Evolutionary conservation across 352 stramenopile genomes (phyloP).

Genomic region (Phytophthora palmivora): DNA sequence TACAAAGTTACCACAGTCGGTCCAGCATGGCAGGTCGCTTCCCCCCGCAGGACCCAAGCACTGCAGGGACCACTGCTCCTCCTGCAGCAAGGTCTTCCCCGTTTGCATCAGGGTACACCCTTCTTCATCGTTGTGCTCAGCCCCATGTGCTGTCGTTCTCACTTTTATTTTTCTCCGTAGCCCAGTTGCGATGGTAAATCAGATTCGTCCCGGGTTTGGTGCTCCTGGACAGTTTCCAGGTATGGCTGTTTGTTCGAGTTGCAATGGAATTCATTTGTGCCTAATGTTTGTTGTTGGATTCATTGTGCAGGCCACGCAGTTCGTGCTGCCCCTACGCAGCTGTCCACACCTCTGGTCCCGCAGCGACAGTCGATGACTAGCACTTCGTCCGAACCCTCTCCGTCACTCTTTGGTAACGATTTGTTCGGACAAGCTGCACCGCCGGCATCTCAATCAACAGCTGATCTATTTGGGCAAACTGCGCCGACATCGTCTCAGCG

Average conservation of each 20-base stretch:
- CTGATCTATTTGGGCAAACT: constrained; percentile 27
- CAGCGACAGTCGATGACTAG: constrained; percentile 38
- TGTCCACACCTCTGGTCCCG: constrained; percentile 64
- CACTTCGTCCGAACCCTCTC: constrained; percentile 15
- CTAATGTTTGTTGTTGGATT: constrained; percentile 4
- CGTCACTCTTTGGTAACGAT: constrained; percentile 25
- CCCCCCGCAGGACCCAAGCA: constrained; percentile 19
- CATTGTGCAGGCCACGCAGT: constrained; percentile 42
- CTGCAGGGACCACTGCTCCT: constrained; percentile 1
- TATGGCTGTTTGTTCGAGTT: neutral
- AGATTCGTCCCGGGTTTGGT: constrained; percentile 37
- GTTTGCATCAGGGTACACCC: constrained; percentile 37
- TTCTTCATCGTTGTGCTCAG: neutral
- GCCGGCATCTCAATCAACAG: constrained; percentile 6
- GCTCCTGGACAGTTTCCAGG: constrained; percentile 35
- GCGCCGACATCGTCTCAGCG: constrained; percentile 5
- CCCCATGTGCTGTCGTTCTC: neutral
- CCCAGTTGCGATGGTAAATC: constrained; percentile 51
- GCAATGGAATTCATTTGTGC: neutral
- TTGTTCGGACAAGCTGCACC: constrained; percentile 30
- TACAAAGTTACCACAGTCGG: neutral
- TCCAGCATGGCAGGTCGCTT: constrained; percentile 25
- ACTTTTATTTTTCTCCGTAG: constrained; percentile 17
- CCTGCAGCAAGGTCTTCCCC: constrained; percentile 23
- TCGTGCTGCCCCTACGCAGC: constrained; percentile 55